These are phyloP conservation scores for Boletus rex-veris DNA, from an alignment of 768 basidiomycete genomes.

Conservation along the genomic window DNA sequence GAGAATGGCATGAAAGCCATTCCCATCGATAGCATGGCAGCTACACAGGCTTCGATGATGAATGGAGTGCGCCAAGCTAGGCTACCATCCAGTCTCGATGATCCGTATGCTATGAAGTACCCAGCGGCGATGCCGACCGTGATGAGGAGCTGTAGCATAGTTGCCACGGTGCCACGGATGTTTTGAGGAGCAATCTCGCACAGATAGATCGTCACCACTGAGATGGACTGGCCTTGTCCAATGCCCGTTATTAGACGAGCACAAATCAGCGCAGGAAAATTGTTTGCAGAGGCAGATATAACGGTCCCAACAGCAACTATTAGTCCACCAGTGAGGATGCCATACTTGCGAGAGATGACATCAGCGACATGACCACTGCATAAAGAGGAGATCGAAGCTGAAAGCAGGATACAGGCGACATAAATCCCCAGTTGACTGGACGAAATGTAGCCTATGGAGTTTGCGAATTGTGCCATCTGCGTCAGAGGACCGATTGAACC, in stretches of 20 bases:
- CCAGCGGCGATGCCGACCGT: slow-evolving; percentile 42
- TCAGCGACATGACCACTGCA: slow-evolving; percentile 44
- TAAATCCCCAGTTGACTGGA: slow-evolving; percentile 41
- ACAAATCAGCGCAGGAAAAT: slow-evolving; percentile 38
- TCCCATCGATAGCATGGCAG: slow-evolving; percentile 15
- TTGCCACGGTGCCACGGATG: slow-evolving; percentile 40
- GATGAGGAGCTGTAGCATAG: slow-evolving; percentile 41
- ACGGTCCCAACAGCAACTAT: slow-evolving; percentile 42
- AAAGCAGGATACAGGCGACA: slow-evolving; percentile 42
- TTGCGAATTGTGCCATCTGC: slow-evolving; percentile 43
- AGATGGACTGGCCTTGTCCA: slow-evolving; percentile 46
- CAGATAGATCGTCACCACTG: slow-evolving; percentile 38
- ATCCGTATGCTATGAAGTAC: slow-evolving; percentile 25
- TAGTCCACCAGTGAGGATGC: slow-evolving; percentile 40
- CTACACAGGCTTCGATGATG: slow-evolving; percentile 24
- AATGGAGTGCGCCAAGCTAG: slow-evolving; percentile 30
- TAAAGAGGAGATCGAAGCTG: slow-evolving; percentile 38
- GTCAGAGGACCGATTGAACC: slow-evolving; percentile 43
- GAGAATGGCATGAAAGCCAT: slow-evolving; percentile 23
- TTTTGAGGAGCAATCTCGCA: slow-evolving; percentile 42
- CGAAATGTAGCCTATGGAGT: slow-evolving; percentile 35
- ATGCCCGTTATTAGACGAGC: slow-evolving; percentile 45
- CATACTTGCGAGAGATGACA: slow-evolving; percentile 43
- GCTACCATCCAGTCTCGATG: slow-evolving; percentile 20
- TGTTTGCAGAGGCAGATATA: slow-evolving; percentile 36